These are phyloP conservation scores for Pythium periplocum DNA, from an alignment of 352 stramenopile genomes.

Conservation along the genomic window DNA sequence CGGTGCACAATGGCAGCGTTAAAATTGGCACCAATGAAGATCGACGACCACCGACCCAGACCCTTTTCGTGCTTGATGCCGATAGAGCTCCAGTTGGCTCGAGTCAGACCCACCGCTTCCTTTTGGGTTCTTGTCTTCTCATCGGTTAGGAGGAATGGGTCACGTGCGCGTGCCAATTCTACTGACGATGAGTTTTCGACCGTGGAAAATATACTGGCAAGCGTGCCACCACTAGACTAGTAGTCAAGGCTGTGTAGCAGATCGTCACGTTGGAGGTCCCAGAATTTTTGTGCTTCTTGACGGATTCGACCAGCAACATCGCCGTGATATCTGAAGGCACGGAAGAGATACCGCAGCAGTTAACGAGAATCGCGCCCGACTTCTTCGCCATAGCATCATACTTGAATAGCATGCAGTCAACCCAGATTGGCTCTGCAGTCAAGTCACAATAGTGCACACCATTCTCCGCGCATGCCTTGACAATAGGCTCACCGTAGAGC, in stretches of 20 bases:
- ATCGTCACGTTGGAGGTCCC: slow-evolving; percentile 31
- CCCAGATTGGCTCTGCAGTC: slow-evolving; percentile 88
- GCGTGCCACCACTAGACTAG: slow-evolving; percentile 52
- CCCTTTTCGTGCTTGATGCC: slow-evolving; percentile 66
- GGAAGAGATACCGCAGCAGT: slow-evolving; percentile 87
- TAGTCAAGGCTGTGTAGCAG: slow-evolving; percentile 42
- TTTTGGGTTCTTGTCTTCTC: slow-evolving; percentile 33
- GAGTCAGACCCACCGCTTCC: slow-evolving; percentile 19
- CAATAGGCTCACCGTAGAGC: slow-evolving; percentile 77
- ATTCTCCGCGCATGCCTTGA: slow-evolving; percentile 82
- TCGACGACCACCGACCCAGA: slow-evolving; percentile 49
- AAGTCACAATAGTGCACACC: no score
- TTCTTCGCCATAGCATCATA: slow-evolving; percentile 50
- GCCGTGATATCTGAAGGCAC: slow-evolving; percentile 85
- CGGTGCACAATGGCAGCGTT: slow-evolving; percentile 84
- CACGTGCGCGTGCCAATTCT: slow-evolving; percentile 27
- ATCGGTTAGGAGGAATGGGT: slow-evolving; percentile 64
- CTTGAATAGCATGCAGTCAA: slow-evolving; percentile 74
- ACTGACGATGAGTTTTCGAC: slow-evolving; percentile 45
- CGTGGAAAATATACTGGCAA: slow-evolving; percentile 53
- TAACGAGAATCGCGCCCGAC: no score
- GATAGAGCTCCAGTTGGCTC: slow-evolving; percentile 29
- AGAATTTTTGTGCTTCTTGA: slow-evolving; percentile 49
- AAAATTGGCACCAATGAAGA: slow-evolving; percentile 75
- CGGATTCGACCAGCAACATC: slow-evolving; percentile 60